phyloP scores from a whole-genome alignment of 345 rosid genomes.

The Syzygium oleosum region DNA sequence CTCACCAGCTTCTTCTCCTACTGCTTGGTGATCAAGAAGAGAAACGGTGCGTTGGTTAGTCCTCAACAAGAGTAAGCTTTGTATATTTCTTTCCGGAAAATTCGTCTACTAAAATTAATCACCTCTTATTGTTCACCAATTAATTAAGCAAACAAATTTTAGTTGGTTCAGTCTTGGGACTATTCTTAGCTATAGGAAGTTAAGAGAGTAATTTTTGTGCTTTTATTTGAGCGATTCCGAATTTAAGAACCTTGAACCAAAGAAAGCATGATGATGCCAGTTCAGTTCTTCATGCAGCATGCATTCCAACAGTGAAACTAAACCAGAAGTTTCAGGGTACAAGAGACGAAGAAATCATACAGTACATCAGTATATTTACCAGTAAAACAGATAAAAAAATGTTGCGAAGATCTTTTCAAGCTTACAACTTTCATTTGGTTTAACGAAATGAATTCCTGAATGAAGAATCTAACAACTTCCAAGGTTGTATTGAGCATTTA shows the following conservation, averaged over 20 bases:
- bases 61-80: background rate
- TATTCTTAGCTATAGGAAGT: background rate
- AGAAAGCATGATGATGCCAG: background rate
- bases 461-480: background rate
- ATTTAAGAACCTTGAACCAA: background rate
- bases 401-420: background rate
- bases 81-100: background rate
- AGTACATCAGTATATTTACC: background rate
- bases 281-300: background rate
- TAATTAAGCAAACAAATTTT: background rate
- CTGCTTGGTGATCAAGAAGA: background rate
- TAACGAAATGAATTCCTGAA: background rate
- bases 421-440: background rate
- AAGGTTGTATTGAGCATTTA: background rate
- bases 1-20: background rate
- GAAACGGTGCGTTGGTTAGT: background rate
- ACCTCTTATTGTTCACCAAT: background rate
- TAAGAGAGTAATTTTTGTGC: background rate
- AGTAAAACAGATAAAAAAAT: background rate
- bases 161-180: background rate
- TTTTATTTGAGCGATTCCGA: background rate
- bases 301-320: background rate
- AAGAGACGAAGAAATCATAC: background rate
- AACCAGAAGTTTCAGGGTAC: background rate
- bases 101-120: background rate